Evolutionary conservation across 345 rosid species (phyloP), one percentile per base, ranked within the genome.

Genomic region (Populus nigra): DNA sequence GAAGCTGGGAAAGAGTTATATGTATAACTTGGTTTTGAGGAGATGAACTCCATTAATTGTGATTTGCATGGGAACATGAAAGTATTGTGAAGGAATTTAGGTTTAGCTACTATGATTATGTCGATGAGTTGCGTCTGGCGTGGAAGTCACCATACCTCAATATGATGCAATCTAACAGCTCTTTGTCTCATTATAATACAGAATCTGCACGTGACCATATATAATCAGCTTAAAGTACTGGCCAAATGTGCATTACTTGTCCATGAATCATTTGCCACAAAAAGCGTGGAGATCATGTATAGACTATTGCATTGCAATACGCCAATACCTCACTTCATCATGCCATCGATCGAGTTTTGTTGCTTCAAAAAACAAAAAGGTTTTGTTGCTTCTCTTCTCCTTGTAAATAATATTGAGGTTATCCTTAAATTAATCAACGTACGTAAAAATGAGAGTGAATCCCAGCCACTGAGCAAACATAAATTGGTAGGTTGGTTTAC

Each of bases 91-190:
- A 18, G 8, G 18, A n/a, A 10, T 25, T 71, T 7, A 7, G 13
- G 5, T 31, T 31, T 31, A 35, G 33, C 3, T 76, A 70, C 20
- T 33, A 73, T 62, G 76, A 74, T 62, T 33, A 33, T 33, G 72
- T 53, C 13, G 50, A 5, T 59, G 16, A n/a, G 63, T 57, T n/a
- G 78, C 31, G 71, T 59, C 65, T 83, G 78, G 77, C 79, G 85
- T 83, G 84, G 84, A 76, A 69, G 43, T 75, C 85, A 84, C 85
- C 82, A 53, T 36, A 55, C 18, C 25, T 7, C 29, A 22, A 1
- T 8, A 76, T 65, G 75, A 71, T 79, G 38, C 22, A 73, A 66
- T 67, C 53, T 57, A 69, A 71, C 75, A 43, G 68, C 69, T 62
- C 39, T 73, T 71, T 79, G 75, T 78, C 83, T 79, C 75, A 67